Percentiles rank a stretch among this genome's conserved stretches.
These are phyloP conservation scores for Punctularia strigosozonata DNA, from an alignment of 768 basidiomycete species.

Conservation along the genomic window DNA sequence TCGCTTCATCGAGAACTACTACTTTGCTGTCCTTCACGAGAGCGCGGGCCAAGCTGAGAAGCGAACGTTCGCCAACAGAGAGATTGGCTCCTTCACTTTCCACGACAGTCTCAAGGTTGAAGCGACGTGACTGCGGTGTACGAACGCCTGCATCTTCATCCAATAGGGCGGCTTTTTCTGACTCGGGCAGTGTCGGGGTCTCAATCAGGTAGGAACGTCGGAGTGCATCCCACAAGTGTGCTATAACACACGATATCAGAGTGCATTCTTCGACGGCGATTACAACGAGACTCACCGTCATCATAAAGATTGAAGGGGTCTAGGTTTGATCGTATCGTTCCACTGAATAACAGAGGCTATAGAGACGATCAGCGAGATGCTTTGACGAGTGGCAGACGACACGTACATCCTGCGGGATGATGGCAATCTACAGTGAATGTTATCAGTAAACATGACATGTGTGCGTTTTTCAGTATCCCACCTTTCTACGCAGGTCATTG, in stretches of 20 bases:
- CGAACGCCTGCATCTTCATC: too few relatives aligned
- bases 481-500: conserved; percentile 44
- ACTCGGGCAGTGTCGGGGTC: conserved; percentile 13
- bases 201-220: conserved; percentile 41
- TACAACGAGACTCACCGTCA: too few relatives aligned
- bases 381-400: conserved; percentile 6
- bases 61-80: conserved; percentile 32
- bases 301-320: conserved; percentile 49
- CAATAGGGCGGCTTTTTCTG: too few relatives aligned
- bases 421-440: too few relatives aligned
- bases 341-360: conserved; percentile 49
- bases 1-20: conserved; percentile 40
- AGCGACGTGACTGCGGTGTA: conserved; percentile 21
- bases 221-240: conserved; percentile 63
- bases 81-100: conserved; percentile 44
- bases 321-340: conserved; percentile 45
- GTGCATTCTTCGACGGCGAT: too few relatives aligned
- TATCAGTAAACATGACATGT: too few relatives aligned
- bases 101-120: conserved; percentile 37
- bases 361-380: neutral
- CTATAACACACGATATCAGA: too few relatives aligned
- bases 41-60: conserved; percentile 43
- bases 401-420: conserved; percentile 59
- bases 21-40: conserved; percentile 38
- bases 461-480: too few relatives aligned